Evolutionary conservation across 2,329 filamentous ascomycete genomes (phyloP).

Genomic region (Ceratocystis diversiconidia): DNA sequence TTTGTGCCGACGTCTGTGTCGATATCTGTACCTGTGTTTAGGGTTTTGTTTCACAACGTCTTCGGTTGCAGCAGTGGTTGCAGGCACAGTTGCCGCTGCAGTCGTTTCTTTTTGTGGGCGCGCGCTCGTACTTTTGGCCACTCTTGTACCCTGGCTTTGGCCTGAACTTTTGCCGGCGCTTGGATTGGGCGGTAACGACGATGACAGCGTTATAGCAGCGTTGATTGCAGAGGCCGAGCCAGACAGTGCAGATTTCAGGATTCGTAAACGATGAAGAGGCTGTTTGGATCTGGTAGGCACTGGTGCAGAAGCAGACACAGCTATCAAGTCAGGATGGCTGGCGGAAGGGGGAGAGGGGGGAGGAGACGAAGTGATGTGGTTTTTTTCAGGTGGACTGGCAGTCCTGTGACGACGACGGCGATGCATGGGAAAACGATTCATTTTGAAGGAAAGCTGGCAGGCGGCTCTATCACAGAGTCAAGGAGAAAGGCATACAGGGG

Average conservation of each 20-base stretch:
- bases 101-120: not conserved
- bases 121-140: not conserved
- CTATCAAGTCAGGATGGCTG: not conserved
- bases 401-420: conserved; percentile 32
- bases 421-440: conserved; percentile 32
- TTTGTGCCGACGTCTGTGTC: not conserved
- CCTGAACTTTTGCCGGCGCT: not conserved
- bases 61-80: not conserved
- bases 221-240: conserved; percentile 9
- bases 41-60: conserved; percentile 5
- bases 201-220: not conserved
- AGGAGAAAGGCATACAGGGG: not conserved
- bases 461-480: not conserved
- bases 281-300: conserved; percentile 15
- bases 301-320: not conserved
- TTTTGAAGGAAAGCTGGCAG: conserved; percentile 20
- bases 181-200: not conserved
- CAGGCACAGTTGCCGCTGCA: not conserved
- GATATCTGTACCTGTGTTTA: conserved; percentile 6
- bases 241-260: conserved; percentile 17
- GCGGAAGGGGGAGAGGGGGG: conserved; percentile 3
- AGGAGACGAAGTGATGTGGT: not conserved
- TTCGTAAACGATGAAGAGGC: conserved; percentile 20
- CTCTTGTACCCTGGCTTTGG: not conserved
- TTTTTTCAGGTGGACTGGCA: conserved; percentile 1